Base-by-base conservation (phyloP, 352 stramenopile genomes). In the Pythium rhizo-oryzae region DNA sequence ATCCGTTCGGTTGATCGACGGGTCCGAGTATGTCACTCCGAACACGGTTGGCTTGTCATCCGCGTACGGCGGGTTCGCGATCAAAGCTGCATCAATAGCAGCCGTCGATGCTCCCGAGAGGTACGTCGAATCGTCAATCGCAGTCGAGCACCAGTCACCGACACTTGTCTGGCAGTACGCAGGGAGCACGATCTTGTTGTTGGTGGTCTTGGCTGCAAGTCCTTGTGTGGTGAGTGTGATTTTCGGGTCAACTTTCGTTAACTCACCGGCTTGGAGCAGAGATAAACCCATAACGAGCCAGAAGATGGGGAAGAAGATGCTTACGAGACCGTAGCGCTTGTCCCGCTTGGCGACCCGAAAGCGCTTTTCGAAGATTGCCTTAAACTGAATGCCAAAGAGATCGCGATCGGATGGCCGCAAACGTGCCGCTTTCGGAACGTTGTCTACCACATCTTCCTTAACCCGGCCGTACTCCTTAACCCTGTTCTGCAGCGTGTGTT, bases 341-440 rank as follows among this genome's bases (percentile, higher is more conserved):
- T 93, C 85, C 5, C 82, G 78, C 43, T 84, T 88, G 19, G 81
- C 77, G n/a, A 84, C 73, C 0, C 78, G 74, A 59, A 88, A 86
- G 0, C 85, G 79, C 62, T 93, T 93, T 8, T 81, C 70, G 18
- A 91, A 46, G 0, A 93, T 61, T 1, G 82, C 85, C 3, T 39
- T 18, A 6, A 91, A 62, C 30, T 91, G 85, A 50, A 35, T 18
- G 9, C n/a, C 2, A 23, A 72, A 66, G 16, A 59, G 59, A 19
- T 46, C 39, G 23, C 33, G 28, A 1, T 52, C 9, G 6, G 50
- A 16, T 16, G 25, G 6, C 7, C 49, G 59, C 44, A 51, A n/a
- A n/a, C n/a, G n/a, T n/a, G n/a, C n/a, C n/a, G n/a, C n/a, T n/a
- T n/a, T n/a, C n/a, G n/a, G 19, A 9, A 19, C 44, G 6, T 51